Evolutionary conservation across 2,329 filamentous ascomycete genomes (phyloP).

Genomic region (Colletotrichum orchidophilum): DNA sequence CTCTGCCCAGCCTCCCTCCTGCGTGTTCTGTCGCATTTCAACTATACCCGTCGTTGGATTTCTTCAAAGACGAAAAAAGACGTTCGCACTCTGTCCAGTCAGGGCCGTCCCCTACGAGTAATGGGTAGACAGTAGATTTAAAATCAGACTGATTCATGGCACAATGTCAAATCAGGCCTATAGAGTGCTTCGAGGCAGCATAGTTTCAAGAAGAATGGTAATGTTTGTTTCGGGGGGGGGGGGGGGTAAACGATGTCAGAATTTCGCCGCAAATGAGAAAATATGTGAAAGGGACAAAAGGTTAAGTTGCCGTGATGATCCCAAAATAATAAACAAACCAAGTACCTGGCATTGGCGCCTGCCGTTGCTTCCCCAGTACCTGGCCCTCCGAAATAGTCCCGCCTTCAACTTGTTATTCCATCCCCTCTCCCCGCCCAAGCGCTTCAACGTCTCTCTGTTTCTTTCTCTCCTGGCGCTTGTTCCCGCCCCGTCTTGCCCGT

Average conservation of each 20-base stretch:
- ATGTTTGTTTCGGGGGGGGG: too few species aligned
- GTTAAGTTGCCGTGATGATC: not conserved
- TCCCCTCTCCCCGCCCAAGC: not conserved
- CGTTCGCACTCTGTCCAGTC: not conserved
- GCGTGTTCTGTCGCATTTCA: not conserved
- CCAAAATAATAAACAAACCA: slow-evolving; percentile 5
- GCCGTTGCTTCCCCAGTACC: slow-evolving; percentile 16
- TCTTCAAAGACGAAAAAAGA: not conserved
- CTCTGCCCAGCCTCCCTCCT: not conserved
- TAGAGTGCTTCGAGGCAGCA: not conserved
- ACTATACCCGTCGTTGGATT: not conserved
- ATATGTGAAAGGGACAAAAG: not conserved
- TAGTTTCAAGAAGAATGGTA: not conserved
- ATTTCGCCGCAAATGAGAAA: not conserved
- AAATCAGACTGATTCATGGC: not conserved
- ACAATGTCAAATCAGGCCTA: not conserved
- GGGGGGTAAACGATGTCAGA: not conserved
- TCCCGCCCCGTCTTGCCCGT: too few species aligned
- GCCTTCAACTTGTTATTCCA: not conserved
- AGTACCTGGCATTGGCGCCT: slow-evolving; percentile 13
- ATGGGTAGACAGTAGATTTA: not conserved
- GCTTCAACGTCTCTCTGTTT: not conserved
- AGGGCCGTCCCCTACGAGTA: not conserved
- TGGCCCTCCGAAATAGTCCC: not conserved
- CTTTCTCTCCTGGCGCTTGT: not conserved